Evolutionary conservation across 1,284 basidiomycete genomes (phyloP), one percentile per base, ranked within the genome.

Genomic region (Pseudozyma sp.): DNA sequence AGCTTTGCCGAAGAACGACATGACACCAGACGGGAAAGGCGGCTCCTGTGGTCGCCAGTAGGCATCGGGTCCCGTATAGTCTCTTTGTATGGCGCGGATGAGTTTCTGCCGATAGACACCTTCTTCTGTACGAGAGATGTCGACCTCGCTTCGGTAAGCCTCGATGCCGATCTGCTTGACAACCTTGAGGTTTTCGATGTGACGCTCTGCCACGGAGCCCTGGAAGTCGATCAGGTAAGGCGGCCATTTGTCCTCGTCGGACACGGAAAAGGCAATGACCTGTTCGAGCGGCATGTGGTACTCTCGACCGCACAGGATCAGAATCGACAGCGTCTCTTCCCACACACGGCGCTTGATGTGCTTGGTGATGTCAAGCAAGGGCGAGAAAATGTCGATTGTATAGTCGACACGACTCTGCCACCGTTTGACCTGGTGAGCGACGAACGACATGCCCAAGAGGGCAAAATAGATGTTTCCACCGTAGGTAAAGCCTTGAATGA

Each of bases 311-410:
- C 90, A 90, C 30, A 93, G 86, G 14, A 93, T 84, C 7, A 94
- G 84, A 0, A 89, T 89, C 0, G 90, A 89, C 31, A 93, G 86
- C 7, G 91, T 88, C 83, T 94, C 92, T 80, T 93, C 90, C 91
- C 92, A 92, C n/a, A 93, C 90, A 6, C 92, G 88, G 11, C 91
- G 88, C 67, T 87, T 89, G 40, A 89, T 87, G 79, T 94, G 92
- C 69, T 88, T 83, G 0, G 89, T 88, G 45, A 90, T 83, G 82
- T 92, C 89, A 63, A 93, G 83, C 88, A 88, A 86, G 31, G 91
- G 90, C n/a, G 91, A 92, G 80, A 92, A 92, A 53, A 92, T 88
- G 81, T 92, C 91, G 69, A 92, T 89, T 81, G 91, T 91, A 82
- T 92, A 92, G 83, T 93, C 92, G 43, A 93, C 87, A 24, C 92